Evolutionary conservation across 352 stramenopile species (phyloP), one percentile per base, ranked within the genome.

Genomic region (Pythium phragmiticola): DNA sequence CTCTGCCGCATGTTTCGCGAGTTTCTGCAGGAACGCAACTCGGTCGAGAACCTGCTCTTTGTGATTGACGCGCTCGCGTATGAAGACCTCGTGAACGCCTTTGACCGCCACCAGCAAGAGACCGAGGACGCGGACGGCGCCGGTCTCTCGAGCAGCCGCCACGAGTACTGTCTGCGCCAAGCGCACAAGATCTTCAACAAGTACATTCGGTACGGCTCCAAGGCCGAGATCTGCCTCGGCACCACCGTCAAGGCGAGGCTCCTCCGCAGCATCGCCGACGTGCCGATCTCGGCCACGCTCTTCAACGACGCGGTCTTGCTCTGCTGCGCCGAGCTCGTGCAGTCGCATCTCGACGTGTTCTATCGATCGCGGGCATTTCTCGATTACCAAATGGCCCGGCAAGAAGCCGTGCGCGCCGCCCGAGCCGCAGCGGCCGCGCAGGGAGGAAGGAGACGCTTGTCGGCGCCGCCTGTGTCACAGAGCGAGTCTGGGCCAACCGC

Each of bases 161-260:
- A 84, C 42, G 78, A 87, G 43, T 90, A 84, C 33, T 85, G 77
- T 19, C 63, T 87, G 37, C 76, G 79, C 1, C 74, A 88, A 33
- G 77, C 80, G 3, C 77, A 87, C 45, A 90, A 90, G 47, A 89
- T 88, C 67, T 90, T 88, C 63, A 89, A 82, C 66, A 90, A 90
- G 61, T 90, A 87, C 46, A 76, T 90, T 19, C 80, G 80, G 13
- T 87, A 80, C 50, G 82, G 82, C 21, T 89, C 82, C 3, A 89
- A 89, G 51, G 78, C 82, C 7, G 80, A 89, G 63, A 77, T 90
- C 37, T 84, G 79, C 53, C 49, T 87, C 2, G 53, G 69, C 12
- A 73, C 66, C 2, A 52, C 70, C 4, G 75, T 82, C 12, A 87
- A 87, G 36, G 79, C 77, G 30, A 75, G 69, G 47, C 42, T 87